Conservation (phyloP, 2,329 filamentous ascomycete genomes). For the Sporothrix humicola region DNA sequence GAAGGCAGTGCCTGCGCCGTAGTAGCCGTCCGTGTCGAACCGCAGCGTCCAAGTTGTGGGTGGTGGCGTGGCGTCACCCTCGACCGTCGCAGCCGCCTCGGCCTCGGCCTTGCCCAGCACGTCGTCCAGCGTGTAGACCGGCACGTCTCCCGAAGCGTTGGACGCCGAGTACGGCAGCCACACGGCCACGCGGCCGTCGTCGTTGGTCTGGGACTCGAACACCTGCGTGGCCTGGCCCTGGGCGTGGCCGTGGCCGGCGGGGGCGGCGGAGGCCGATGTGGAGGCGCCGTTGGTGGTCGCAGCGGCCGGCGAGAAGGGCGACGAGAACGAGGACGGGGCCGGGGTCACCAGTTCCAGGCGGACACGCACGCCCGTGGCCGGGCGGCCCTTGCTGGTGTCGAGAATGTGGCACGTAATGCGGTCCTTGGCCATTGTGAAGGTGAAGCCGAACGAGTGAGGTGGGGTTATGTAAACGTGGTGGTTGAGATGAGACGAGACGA, state of each 20-base stretch:
- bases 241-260: conserved; percentile 40
- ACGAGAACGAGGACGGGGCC: conserved; percentile 38
- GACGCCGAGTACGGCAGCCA: conserved; percentile 68
- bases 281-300: conserved; percentile 43
- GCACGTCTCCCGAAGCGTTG: conserved; percentile 60
- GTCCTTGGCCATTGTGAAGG: conserved; percentile 52
- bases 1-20: conserved; percentile 64
- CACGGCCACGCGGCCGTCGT: conserved; percentile 72
- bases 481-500: not conserved
- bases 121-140: conserved; percentile 63
- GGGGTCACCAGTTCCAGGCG: conserved; percentile 60
- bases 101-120: conserved; percentile 53
- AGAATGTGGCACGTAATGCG: conserved; percentile 87
- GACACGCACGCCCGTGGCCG: conserved; percentile 70
- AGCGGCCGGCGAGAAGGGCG: conserved; percentile 33
- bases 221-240: conserved; percentile 50
- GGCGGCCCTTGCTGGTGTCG: conserved; percentile 76
- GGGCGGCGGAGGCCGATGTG: conserved; percentile 36
- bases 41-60: conserved; percentile 68
- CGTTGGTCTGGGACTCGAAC: conserved; percentile 73
- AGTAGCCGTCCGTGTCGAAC: conserved; percentile 77
- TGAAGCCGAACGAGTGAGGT: not conserved
- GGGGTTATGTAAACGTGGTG: not conserved
- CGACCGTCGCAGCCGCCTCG: conserved; percentile 38
- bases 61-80: not conserved